phyloP scores from a whole-genome alignment of 495 filamentous ascomycete genomes.

The Hypoxylon lenormandii region DNA sequence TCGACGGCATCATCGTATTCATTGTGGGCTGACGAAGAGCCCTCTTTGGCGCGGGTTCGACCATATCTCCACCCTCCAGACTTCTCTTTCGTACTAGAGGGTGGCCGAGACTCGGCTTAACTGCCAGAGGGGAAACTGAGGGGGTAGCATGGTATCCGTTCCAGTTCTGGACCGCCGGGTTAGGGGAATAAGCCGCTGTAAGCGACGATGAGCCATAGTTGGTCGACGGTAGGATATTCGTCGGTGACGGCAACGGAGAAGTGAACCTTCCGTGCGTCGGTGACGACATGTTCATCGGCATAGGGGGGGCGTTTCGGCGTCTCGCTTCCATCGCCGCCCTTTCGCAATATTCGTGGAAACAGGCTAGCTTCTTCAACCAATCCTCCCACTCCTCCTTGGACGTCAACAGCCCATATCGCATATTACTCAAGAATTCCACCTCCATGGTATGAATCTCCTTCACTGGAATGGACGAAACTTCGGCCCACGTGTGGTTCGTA shows the following conservation, averaged over 20 bases:
- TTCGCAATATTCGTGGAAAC: constrained; percentile 84
- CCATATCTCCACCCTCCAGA: constrained; percentile 68
- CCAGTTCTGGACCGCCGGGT: constrained; percentile 48
- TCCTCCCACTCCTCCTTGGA: constrained; percentile 84
- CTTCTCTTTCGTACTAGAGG: constrained; percentile 73
- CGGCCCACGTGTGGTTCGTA: constrained; percentile 99
- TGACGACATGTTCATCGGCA: constrained; percentile 55
- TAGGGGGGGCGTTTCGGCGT: constrained; percentile 52
- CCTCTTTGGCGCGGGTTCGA: constrained; percentile 78
- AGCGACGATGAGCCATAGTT: constrained; percentile 46
- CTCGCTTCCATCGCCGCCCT: constrained; percentile 60
- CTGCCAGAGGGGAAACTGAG: constrained; percentile 65
- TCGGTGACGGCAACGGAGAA: constrained; percentile 64
- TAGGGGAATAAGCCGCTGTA: constrained; percentile 52
- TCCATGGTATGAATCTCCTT: constrained; percentile 99
- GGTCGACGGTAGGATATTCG: constrained; percentile 54
- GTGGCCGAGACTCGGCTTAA: constrained; percentile 62
- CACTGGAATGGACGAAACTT: constrained; percentile 94
- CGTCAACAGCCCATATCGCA: constrained; percentile 90
- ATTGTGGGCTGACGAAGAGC: constrained; percentile 30
- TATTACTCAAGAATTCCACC: constrained; percentile 98
- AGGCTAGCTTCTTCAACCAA: constrained; percentile 83
- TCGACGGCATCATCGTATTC: constrained; percentile 55
- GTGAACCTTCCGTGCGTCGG: constrained; percentile 51
- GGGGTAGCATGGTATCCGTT: constrained; percentile 55